Conservation (phyloP, 352 stramenopile species). For the Bremia lactucae region DNA sequence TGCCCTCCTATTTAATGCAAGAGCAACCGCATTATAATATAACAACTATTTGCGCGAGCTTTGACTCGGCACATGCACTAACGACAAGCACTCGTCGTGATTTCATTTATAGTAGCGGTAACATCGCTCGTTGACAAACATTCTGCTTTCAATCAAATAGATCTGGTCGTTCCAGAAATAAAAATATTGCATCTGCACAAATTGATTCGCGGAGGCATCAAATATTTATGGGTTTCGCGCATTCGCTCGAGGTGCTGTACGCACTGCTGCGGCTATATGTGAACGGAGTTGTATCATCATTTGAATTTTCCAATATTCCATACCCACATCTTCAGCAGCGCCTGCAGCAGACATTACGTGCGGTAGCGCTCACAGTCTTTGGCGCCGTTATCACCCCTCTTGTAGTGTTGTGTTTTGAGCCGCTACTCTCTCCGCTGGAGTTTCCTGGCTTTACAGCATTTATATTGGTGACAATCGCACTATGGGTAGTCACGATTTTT, state of each 20-base stretch:
- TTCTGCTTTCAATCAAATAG: too few species aligned
- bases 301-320: conserved; percentile 7
- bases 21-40: too few species aligned
- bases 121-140: too few species aligned
- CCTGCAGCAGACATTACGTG: conserved; percentile 39
- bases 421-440: conserved; percentile 22
- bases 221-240: conserved; percentile 39
- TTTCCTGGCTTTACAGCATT: conserved; percentile 22
- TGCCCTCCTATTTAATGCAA: too few species aligned
- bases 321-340: conserved; percentile 44
- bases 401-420: conserved; percentile 18
- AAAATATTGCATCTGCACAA: not conserved
- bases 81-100: too few species aligned
- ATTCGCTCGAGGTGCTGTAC: conserved; percentile 39
- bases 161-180: not conserved
- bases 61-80: not conserved
- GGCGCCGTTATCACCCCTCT: conserved; percentile 14
- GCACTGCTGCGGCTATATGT: conserved; percentile 28
- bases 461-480: conserved; percentile 6
- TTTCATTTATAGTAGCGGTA: too few species aligned
- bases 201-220: too few species aligned
- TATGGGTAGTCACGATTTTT: conserved; percentile 12
- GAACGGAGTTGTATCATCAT: not conserved
- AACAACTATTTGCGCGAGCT: too few species aligned
- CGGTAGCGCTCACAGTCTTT: conserved; percentile 26